Evolutionary conservation across 805 yeast genomes (phyloP).

Genomic region (Metschnikowia picachoensis): DNA sequence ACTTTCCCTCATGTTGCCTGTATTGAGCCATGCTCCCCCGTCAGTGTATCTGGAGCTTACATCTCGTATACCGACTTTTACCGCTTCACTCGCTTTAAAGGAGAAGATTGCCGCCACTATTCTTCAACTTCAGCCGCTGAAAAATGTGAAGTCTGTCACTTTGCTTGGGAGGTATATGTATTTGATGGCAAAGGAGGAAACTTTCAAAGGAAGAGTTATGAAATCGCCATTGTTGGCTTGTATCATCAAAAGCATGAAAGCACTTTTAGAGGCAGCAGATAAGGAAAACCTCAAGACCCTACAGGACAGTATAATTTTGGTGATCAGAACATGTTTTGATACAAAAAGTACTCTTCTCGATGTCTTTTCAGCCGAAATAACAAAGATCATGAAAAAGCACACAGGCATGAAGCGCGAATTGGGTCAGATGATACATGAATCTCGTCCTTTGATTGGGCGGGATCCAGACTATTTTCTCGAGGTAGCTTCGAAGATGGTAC

Average conservation of each 20-base stretch:
- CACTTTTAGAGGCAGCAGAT: conserved; percentile 25
- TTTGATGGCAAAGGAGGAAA: conserved; percentile 46
- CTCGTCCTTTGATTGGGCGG: conserved; percentile 44
- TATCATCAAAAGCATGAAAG: conserved; percentile 42
- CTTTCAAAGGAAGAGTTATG: conserved; percentile 38
- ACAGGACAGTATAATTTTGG: conserved; percentile 39
- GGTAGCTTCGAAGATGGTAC: conserved; percentile 36
- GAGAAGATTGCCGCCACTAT: conserved; percentile 42
- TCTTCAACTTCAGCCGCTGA: conserved; percentile 29
- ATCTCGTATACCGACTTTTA: not conserved
- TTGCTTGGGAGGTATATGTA: conserved; percentile 54
- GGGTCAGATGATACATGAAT: conserved; percentile 45
- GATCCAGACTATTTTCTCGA: conserved; percentile 49
- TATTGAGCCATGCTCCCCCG: conserved; percentile 43
- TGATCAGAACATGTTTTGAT: conserved; percentile 72
- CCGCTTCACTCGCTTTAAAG: conserved; percentile 17
- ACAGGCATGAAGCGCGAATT: conserved; percentile 20
- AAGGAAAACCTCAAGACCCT: conserved; percentile 5
- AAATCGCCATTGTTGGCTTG: conserved; percentile 45
- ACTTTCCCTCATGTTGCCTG: conserved; percentile 50
- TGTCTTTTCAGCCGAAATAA: conserved; percentile 50
- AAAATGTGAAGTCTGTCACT: conserved; percentile 8
- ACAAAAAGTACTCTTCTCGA: conserved; percentile 45
- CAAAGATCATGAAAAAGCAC: conserved; percentile 23
- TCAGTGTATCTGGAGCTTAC: conserved; percentile 2